phyloP scores from a whole-genome alignment of 2,329 filamentous ascomycete species.

The Raffaelea arxii region DNA sequence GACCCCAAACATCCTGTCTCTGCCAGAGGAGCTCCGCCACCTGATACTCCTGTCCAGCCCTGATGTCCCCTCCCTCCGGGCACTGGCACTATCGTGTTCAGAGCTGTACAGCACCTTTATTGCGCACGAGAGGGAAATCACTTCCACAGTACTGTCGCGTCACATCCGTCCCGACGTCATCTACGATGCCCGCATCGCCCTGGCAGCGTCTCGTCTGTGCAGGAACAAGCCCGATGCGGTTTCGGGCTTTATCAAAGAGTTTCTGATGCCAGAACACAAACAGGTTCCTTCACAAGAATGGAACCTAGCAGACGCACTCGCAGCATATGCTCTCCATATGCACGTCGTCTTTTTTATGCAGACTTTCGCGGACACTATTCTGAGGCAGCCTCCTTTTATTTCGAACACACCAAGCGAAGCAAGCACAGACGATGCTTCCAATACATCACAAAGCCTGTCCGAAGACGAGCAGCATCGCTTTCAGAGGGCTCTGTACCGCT shows the following conservation, averaged over 20 bases:
- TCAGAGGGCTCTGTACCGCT: neutral
- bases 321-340: neutral
- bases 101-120: neutral
- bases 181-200: neutral
- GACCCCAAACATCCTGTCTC: neutral
- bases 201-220: neutral
- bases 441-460: neutral
- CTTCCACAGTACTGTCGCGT: neutral
- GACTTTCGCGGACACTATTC: neutral
- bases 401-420: no score
- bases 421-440: neutral
- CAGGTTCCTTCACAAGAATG: no score
- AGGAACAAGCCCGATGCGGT: no score
- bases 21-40: neutral
- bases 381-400: neutral
- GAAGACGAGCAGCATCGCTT: neutral
- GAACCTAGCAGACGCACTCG: neutral
- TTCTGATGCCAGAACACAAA: no score
- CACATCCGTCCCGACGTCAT: neutral
- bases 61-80: neutral
- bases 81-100: neutral
- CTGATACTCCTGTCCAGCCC: neutral
- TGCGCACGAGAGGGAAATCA: neutral
- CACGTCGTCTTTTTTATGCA: neutral
- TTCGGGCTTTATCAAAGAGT: no score